Conservation (phyloP, 495 filamentous ascomycete genomes). For the Geoglossum glabrum region DNA sequence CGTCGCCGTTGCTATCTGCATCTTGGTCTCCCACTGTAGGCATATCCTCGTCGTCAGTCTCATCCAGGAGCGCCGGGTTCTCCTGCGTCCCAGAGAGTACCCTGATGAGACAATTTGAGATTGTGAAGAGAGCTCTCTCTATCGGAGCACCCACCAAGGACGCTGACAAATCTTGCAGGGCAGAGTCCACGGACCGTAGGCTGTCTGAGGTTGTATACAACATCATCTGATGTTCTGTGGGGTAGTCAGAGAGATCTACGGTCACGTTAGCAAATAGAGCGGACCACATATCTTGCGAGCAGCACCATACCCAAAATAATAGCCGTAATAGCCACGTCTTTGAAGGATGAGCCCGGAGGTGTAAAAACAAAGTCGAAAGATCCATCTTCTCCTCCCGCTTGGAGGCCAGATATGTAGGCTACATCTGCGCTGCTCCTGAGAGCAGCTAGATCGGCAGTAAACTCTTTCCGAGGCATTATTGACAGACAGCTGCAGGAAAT, state of each 20-base stretch:
- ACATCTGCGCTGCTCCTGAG: slow-evolving; percentile 17
- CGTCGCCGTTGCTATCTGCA: slow-evolving; percentile 2
- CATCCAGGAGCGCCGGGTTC: slow-evolving; percentile 6
- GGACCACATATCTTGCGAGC: neutral
- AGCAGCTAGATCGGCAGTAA: slow-evolving; percentile 29
- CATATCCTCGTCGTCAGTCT: slow-evolving; percentile 7
- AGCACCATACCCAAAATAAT: slow-evolving; percentile 7
- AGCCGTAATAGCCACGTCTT: slow-evolving; percentile 20
- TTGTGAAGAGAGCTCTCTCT: slow-evolving; percentile 16
- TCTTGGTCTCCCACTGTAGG: slow-evolving; percentile 5
- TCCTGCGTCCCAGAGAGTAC: slow-evolving; percentile 9
- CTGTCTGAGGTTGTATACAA: slow-evolving; percentile 36
- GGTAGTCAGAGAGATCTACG: slow-evolving; percentile 44
- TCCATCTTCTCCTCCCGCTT: slow-evolving; percentile 38
- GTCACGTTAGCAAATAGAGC: slow-evolving; percentile 1
- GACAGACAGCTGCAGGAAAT: no score
- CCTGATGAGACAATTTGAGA: slow-evolving; percentile 22
- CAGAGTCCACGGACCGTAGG: slow-evolving; percentile 23
- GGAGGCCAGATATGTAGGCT: slow-evolving; percentile 25
- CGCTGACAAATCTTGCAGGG: slow-evolving; percentile 23
- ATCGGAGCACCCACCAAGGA: slow-evolving; percentile 15
- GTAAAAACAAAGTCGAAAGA: slow-evolving; percentile 35
- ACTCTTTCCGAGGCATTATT: slow-evolving; percentile 37
- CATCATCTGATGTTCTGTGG: slow-evolving; percentile 35
- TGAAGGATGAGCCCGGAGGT: slow-evolving; percentile 32